These are phyloP conservation scores for Herpotrichia juniperi DNA, from an alignment of 2,329 filamentous ascomycete species.

Conservation along the genomic window DNA sequence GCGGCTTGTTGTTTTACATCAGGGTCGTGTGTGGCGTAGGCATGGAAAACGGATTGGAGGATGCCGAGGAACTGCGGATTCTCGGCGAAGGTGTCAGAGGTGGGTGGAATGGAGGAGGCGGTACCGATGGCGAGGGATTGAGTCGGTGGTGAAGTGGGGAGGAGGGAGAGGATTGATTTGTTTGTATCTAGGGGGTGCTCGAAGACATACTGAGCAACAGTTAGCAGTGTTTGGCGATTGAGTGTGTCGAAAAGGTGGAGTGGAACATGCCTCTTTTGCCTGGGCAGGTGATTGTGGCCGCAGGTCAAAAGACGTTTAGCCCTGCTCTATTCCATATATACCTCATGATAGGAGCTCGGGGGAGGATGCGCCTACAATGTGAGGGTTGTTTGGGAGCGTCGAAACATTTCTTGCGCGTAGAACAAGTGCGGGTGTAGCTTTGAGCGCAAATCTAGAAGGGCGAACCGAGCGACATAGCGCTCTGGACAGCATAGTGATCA, in stretches of 20 bases:
- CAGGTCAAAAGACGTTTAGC: not conserved
- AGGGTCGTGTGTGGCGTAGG: constrained; percentile 62
- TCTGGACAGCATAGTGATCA: not conserved
- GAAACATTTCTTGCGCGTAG: constrained; percentile 37
- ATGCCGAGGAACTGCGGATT: constrained; percentile 63
- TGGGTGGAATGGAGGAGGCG: constrained; percentile 61
- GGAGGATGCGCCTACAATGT: constrained; percentile 39
- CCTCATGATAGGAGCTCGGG: not conserved
- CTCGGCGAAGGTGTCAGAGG: constrained; percentile 60
- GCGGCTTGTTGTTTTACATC: constrained; percentile 63
- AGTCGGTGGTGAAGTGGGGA: constrained; percentile 61
- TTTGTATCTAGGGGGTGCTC: constrained; percentile 47
- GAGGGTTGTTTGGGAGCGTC: constrained; percentile 52
- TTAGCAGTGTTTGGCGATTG: not conserved
- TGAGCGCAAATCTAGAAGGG: not conserved
- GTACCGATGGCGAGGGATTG: constrained; percentile 61
- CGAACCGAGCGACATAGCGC: not conserved
- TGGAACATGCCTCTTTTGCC: constrained; percentile 3
- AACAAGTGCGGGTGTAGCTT: constrained; percentile 18
- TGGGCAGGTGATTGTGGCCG: not conserved
- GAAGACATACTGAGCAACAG: constrained; percentile 55
- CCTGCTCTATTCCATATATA: not conserved
- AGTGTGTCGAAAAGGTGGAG: not conserved
- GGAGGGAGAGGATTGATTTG: constrained; percentile 60
- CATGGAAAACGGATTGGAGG: constrained; percentile 61